Percentiles rank a stretch among this genome's conserved stretches.
Conservation (phyloP, 352 stramenopile genomes). For the Globisporangium splendens region DNA sequence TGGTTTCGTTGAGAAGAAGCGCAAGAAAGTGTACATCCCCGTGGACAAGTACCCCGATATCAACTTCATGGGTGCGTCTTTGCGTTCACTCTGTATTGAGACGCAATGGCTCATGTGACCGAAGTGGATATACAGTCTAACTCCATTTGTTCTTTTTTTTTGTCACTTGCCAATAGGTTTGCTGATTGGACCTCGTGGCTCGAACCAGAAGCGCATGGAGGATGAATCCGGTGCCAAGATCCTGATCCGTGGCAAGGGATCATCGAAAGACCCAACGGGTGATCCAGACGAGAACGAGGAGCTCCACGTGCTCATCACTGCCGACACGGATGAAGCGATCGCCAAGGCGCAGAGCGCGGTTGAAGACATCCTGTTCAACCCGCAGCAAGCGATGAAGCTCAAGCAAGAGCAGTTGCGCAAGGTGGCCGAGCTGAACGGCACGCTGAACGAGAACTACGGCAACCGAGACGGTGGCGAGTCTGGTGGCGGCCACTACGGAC, state of each 20-base stretch:
- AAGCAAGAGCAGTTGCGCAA: constrained; percentile 90
- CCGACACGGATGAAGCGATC: constrained; percentile 87
- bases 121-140: too few relatives aligned
- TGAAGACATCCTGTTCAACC: constrained; percentile 91
- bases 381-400: constrained; percentile 85
- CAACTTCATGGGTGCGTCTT: constrained; percentile 86
- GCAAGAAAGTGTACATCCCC: constrained; percentile 91
- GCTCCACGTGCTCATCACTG: constrained; percentile 90
- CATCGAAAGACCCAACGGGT: constrained; percentile 77
- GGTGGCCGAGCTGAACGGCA: constrained; percentile 82
- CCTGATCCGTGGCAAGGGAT: constrained; percentile 88
- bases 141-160: neutral
- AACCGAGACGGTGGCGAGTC: constrained; percentile 9
- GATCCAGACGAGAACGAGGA: constrained; percentile 85
- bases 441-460: constrained; percentile 71
- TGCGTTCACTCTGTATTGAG: neutral
- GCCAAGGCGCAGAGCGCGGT: constrained; percentile 82
- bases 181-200: constrained; percentile 87
- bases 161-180: constrained; percentile 29
- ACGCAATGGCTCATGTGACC: neutral
- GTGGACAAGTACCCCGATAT: constrained; percentile 91
- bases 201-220: constrained; percentile 92
- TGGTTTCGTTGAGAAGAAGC: constrained; percentile 62
- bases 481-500: constrained; percentile 12
- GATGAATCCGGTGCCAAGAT: constrained; percentile 89